Evolutionary conservation across 2,329 filamentous ascomycete species (phyloP).

Genomic region (Calonectria hongkongensis): DNA sequence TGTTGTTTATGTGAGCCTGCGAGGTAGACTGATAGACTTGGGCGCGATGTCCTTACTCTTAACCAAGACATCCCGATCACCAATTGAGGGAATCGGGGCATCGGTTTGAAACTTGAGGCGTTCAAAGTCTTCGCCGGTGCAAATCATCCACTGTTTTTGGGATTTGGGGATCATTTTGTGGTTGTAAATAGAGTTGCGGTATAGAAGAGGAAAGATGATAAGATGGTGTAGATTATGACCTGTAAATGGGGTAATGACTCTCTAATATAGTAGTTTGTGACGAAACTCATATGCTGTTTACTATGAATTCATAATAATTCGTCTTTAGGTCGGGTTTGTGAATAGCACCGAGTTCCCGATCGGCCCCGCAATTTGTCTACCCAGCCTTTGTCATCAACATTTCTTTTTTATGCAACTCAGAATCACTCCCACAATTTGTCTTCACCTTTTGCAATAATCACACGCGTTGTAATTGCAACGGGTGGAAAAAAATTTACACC

Average conservation of each 20-base stretch:
- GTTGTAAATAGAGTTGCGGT: background rate
- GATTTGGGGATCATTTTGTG: background rate
- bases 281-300: background rate
- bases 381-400: background rate
- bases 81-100: background rate
- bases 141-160: background rate
- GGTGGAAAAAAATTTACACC: background rate
- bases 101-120: background rate
- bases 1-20: background rate
- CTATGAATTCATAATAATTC: background rate
- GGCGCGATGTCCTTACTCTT: background rate
- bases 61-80: background rate
- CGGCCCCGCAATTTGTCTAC: background rate
- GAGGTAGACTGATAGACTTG: background rate
- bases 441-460: background rate
- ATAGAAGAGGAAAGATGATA: background rate
- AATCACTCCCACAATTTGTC: slow-evolving; percentile 6
- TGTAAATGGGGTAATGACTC: background rate
- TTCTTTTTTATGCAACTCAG: background rate
- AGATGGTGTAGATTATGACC: background rate
- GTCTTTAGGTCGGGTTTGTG: background rate
- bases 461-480: background rate
- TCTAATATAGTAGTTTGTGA: background rate
- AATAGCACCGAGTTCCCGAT: background rate
- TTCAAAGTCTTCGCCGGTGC: background rate